phyloP scores from a whole-genome alignment of 1,284 basidiomycete genomes.

The Cutaneotrichosporon spelunceum region DNA sequence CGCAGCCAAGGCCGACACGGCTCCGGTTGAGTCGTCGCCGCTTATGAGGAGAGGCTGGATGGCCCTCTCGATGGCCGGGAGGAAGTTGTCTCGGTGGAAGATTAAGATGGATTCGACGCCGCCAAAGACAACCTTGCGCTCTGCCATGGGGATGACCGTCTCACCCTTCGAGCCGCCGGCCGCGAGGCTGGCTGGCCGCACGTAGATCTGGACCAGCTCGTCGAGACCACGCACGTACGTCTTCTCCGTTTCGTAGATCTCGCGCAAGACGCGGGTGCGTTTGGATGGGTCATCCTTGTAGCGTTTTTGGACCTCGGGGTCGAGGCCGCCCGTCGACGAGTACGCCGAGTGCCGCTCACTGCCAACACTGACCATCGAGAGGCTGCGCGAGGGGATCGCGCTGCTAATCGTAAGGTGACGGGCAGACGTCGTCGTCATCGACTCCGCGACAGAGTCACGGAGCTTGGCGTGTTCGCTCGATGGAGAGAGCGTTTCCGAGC shows the following conservation, averaged over 20 bases:
- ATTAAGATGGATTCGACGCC: slow-evolving; percentile 85
- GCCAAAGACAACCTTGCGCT: slow-evolving; percentile 88
- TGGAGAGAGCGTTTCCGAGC: slow-evolving; percentile 6
- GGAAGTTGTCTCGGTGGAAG: slow-evolving; percentile 87
- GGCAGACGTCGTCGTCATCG: slow-evolving; percentile 5
- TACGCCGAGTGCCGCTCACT: slow-evolving; percentile 24
- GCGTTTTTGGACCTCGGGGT: slow-evolving; percentile 55
- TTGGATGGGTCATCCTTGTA: slow-evolving; percentile 83
- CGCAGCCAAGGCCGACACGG: slow-evolving; percentile 69
- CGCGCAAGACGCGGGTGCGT: slow-evolving; percentile 71
- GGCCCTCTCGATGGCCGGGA: slow-evolving; percentile 79
- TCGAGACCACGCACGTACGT: slow-evolving; percentile 90
- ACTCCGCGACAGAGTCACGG: slow-evolving; percentile 19
- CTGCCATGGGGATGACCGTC: slow-evolving; percentile 61
- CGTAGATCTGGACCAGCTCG: slow-evolving; percentile 93
- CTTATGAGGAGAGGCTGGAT: slow-evolving; percentile 64
- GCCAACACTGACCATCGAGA: slow-evolving; percentile 27
- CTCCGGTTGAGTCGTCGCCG: slow-evolving; percentile 66
- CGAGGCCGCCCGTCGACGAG: slow-evolving; percentile 53
- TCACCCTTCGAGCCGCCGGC: slow-evolving; percentile 67
- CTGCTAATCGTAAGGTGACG: slow-evolving; percentile 9
- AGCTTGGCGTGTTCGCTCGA: neutral
- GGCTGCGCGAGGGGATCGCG: slow-evolving; percentile 21
- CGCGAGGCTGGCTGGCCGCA: slow-evolving; percentile 73
- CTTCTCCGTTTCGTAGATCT: slow-evolving; percentile 90